Conservation (phyloP, 148 eudicot species). For the Fallopia convolvulus region DNA sequence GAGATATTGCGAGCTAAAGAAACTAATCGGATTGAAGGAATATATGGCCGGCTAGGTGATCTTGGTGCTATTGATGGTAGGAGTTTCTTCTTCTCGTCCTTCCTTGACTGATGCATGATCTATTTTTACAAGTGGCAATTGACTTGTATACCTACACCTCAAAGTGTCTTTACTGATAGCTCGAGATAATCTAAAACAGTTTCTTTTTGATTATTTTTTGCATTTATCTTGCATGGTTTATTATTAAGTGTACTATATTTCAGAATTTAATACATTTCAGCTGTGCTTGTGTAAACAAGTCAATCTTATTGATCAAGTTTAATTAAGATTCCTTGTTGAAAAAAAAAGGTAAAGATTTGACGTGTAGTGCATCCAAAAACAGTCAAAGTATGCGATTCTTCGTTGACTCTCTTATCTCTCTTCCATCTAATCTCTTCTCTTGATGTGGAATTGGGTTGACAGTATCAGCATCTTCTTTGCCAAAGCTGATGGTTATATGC, state of each 20-base stretch:
- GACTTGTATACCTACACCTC: background rate
- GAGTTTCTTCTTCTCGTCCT: slow-evolving; percentile 10
- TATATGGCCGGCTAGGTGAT: slow-evolving; percentile 98
- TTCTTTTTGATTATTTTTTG: background rate
- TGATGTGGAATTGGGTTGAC: background rate
- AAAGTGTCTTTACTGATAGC: background rate
- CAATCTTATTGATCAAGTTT: background rate
- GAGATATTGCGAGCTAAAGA: slow-evolving; percentile 82
- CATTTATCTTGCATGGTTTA: background rate
- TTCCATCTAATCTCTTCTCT: background rate
- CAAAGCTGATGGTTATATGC: background rate
- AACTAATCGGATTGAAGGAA: slow-evolving; percentile 59
- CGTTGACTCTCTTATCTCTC: background rate
- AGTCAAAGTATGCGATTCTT: background rate
- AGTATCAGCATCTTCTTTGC: background rate
- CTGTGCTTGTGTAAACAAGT: background rate
- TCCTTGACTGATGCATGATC: background rate
- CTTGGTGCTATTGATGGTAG: slow-evolving; percentile 94
- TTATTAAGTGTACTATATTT: background rate
- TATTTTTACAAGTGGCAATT: background rate
- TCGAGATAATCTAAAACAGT: background rate
- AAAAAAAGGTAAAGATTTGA: background rate
- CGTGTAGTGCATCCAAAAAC: background rate
- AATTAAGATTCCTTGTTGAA: background rate
- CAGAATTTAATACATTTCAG: background rate